These are phyloP conservation scores for Hypoxylon rubiginosum DNA, from an alignment of 2,329 filamentous ascomycete genomes.

Conservation along the genomic window DNA sequence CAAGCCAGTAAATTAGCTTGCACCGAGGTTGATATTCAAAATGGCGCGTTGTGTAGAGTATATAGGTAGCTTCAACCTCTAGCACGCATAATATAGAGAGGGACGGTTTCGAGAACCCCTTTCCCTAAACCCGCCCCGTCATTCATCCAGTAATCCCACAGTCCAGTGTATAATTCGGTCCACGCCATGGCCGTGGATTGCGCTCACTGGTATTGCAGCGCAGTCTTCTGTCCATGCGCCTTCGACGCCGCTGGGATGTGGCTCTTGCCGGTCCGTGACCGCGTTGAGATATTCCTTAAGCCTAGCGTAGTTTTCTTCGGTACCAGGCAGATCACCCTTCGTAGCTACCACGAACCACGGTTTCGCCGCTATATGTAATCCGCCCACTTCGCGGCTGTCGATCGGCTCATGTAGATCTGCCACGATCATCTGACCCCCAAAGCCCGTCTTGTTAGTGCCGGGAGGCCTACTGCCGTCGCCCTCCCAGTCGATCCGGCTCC, in stretches of 20 bases:
- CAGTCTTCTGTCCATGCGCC: constrained; percentile 72
- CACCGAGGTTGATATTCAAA: constrained; percentile 1
- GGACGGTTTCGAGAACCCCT: neutral
- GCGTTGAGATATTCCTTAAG: constrained; percentile 78
- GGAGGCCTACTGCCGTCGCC: constrained; percentile 61
- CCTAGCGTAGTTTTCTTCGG: constrained; percentile 79
- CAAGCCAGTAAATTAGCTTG: constrained; percentile 3
- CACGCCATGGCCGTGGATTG: constrained; percentile 87
- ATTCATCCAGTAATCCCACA: constrained; percentile 72
- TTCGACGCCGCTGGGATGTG: constrained; percentile 79
- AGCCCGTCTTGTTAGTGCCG: constrained; percentile 30
- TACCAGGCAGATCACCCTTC: constrained; percentile 86
- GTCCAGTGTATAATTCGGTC: constrained; percentile 80
- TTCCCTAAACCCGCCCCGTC: constrained; percentile 6
- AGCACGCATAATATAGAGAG: constrained; percentile 14
- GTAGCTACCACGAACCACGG: constrained; percentile 97
- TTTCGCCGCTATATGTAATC: constrained; percentile 88
- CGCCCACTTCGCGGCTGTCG: constrained; percentile 51
- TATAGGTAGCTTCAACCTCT: constrained; percentile 1
- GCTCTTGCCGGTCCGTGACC: constrained; percentile 71
- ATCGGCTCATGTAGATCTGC: constrained; percentile 41
- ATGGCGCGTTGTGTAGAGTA: constrained; percentile 25
- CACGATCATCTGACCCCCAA: constrained; percentile 49
- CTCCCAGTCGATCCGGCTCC: constrained; percentile 69
- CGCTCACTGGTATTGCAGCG: constrained; percentile 85